A percentile compares a stretch with the other conserved stretches of the same genome.
Conservation (phyloP, 257 asterid species). For the Dorcoceras hygrometricum region DNA sequence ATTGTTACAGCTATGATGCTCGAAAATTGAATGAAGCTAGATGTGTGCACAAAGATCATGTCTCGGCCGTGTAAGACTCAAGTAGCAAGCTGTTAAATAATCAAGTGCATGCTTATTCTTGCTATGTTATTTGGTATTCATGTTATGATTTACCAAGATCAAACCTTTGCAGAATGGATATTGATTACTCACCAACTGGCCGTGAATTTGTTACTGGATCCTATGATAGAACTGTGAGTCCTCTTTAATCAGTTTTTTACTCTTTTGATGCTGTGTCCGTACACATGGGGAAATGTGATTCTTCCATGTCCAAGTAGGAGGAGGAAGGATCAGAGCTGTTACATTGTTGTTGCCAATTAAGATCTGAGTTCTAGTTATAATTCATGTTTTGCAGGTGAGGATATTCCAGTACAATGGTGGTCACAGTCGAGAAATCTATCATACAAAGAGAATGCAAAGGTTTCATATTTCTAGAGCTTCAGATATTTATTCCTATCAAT, state of each 20-base stretch:
- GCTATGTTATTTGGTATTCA: slow-evolving; percentile 6
- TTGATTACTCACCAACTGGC: slow-evolving; percentile 95
- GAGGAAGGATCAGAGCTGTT: background rate
- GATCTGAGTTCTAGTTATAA: slow-evolving; percentile 7
- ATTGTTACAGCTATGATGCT: slow-evolving; percentile 84
- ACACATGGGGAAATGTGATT: background rate
- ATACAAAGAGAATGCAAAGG: slow-evolving; percentile 99
- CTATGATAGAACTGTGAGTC: slow-evolving; percentile 91
- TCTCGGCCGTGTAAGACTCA: slow-evolving; percentile 81
- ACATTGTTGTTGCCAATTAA: background rate
- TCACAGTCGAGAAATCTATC: slow-evolving; percentile 94
- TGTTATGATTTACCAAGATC: slow-evolving; percentile 13
- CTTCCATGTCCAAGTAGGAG: background rate
- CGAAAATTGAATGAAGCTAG: slow-evolving; percentile 80
- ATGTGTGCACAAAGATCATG: slow-evolving; percentile 90
- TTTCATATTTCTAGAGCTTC: slow-evolving; percentile 1
- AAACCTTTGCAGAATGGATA: slow-evolving; percentile 76
- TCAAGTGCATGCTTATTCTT: background rate
- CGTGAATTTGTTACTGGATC: slow-evolving; percentile 99
- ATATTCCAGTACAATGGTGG: slow-evolving; percentile 90
- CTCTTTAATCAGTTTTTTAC: background rate
- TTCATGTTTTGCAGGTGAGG: slow-evolving; percentile 61
- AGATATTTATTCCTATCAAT: slow-evolving; percentile 10
- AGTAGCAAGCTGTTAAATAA: slow-evolving; percentile 18
- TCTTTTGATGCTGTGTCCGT: background rate